Evolutionary conservation across 495 filamentous ascomycete species (phyloP), one percentile per base, ranked within the genome.

Genomic region (Neurospora sp.): DNA sequence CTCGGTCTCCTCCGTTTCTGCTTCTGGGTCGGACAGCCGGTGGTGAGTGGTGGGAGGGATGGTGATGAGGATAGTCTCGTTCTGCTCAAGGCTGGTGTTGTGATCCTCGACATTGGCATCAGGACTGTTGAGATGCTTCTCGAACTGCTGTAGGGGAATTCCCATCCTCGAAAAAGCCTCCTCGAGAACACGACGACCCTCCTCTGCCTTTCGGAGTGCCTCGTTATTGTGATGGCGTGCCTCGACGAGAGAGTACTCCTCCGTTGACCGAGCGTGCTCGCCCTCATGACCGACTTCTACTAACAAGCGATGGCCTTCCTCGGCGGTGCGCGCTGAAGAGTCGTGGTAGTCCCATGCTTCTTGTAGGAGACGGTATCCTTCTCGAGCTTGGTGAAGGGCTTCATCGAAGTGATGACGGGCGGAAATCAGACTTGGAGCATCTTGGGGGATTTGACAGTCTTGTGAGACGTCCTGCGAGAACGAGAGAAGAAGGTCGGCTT

Each of bases 191-290:
- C 12, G 1, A 0, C 53, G 27, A 2, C 27, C 31, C 0, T 65
- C 14, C 7, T 65, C 53, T 0, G 7, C 53, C 1, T 0, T 65
- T 5, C 14, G 53, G 6, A 65, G 35, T 2, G 53, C 31, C 53
- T 65, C 53, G 0, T 65, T 14, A 0, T 35, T 31, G 0, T 37
- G 27, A 0, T 65, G 53, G 14, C 14, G 12, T 1, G 53, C 14
- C 53, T 65, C 53, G 0, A 31, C 53, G 0, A 65, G 12, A 0
- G 53, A 16, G 0, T 65, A 18, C 0, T 65, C 6, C 1, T 16
- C 1, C 0, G 14, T 0, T 0, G 14, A 1, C 12, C 53, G 53
- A 0, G 0, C 0, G 0, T 65, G 1, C 27, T 65, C 53, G 3
- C 53, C 53, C 14, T 65, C 53, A 0, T 31, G 53, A 1, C 53